These are phyloP conservation scores for Tulasnella sp. DNA, from an alignment of 768 basidiomycete species.

Conservation along the genomic window DNA sequence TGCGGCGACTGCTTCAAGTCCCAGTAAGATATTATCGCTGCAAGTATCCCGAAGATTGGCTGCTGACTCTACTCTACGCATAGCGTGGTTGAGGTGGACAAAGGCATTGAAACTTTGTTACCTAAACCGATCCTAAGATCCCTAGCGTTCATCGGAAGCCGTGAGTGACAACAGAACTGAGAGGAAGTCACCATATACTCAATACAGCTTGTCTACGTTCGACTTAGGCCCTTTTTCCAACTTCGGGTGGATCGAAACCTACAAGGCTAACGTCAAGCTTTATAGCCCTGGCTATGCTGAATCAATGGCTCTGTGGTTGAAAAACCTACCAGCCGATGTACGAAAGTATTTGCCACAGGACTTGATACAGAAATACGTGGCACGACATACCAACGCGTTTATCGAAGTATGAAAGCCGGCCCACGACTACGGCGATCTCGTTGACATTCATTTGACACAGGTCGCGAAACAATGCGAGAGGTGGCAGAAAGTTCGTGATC, in stretches of 20 bases:
- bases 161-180: background rate
- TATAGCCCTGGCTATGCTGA: background rate
- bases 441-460: background rate
- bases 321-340: background rate
- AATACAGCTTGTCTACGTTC: background rate
- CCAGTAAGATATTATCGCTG: background rate
- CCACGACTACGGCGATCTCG: background rate
- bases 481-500: background rate
- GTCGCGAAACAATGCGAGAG: background rate
- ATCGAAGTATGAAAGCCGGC: background rate
- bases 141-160: background rate
- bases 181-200: background rate
- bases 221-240: background rate
- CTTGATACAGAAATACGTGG: background rate
- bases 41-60: background rate
- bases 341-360: background rate
- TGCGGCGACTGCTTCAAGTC: background rate
- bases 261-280: background rate
- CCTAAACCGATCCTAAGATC: background rate
- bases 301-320: background rate
- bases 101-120: background rate
- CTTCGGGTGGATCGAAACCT: background rate
- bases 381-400: background rate
- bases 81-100: background rate
- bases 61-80: background rate